Percentiles rank a stretch among this genome's conserved stretches.
Evolutionary conservation across 768 basidiomycete genomes (phyloP).

Genomic region (Phlebiopsis flavidoalba): DNA sequence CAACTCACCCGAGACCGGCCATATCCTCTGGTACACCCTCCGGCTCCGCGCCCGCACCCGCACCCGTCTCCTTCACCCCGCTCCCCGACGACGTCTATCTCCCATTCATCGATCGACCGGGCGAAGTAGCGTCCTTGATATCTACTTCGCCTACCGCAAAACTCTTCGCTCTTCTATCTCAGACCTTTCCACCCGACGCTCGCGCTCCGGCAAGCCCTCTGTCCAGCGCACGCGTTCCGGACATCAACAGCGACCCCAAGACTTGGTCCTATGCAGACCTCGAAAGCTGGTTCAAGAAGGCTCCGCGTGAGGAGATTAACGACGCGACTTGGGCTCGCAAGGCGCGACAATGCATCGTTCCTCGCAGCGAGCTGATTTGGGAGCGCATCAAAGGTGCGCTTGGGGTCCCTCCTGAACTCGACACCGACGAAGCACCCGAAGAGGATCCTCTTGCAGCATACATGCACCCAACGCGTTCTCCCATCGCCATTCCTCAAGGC

Average conservation of each 20-base stretch:
- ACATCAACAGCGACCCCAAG: constrained; percentile 46
- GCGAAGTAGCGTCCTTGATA: constrained; percentile 69
- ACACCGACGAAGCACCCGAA: constrained; percentile 41
- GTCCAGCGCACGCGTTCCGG: constrained; percentile 14
- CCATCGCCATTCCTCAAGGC: constrained; percentile 1
- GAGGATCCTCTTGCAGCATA: constrained; percentile 15
- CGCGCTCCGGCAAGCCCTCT: constrained; percentile 24
- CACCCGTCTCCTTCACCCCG: constrained; percentile 61
- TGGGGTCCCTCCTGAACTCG: constrained; percentile 82
- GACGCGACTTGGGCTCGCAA: constrained; percentile 73
- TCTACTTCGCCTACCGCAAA: constrained; percentile 59
- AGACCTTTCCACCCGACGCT: constrained; percentile 50
- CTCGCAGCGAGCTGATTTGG: constrained; percentile 85
- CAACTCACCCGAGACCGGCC: constrained; percentile 38
- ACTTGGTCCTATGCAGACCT: constrained; percentile 74
- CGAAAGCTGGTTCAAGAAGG: constrained; percentile 57
- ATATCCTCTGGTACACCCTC: neutral
- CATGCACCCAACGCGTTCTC: constrained; percentile 1
- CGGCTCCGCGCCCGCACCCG: constrained; percentile 14
- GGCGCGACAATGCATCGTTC: constrained; percentile 69
- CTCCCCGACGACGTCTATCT: constrained; percentile 75
- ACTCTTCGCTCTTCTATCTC: constrained; percentile 66
- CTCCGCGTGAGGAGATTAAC: constrained; percentile 55
- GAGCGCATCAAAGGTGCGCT: constrained; percentile 85
- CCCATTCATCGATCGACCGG: constrained; percentile 80